Evolutionary conservation across 305 asterid species (phyloP).

Genomic region (Solanum hybrid): DNA sequence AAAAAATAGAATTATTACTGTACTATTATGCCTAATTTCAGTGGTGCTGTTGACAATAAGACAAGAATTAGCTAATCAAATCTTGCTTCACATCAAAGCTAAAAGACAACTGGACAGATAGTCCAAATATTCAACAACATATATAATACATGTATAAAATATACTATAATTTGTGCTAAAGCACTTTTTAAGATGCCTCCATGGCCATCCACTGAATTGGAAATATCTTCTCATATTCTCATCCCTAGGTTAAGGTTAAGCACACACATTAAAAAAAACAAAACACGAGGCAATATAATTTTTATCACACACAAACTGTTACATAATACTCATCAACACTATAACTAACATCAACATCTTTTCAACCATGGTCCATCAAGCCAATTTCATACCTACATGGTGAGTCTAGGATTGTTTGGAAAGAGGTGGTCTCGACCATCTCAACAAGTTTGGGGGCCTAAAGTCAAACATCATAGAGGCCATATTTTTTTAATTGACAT

Average conservation of each 20-base stretch:
- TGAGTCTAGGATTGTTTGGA: neutral
- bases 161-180: neutral
- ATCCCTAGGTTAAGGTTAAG: neutral
- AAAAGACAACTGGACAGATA: neutral
- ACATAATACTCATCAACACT: neutral
- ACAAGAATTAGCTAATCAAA: neutral
- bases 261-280: no score
- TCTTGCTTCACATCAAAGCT: neutral
- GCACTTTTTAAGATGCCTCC: neutral
- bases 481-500: neutral
- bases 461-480: neutral
- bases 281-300: no score
- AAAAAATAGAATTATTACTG: neutral
- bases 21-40: neutral
- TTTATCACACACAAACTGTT: neutral
- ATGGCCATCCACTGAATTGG: neutral
- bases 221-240: neutral
- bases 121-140: neutral
- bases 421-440: neutral
- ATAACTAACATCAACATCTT: neutral
- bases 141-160: neutral
- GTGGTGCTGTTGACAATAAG: neutral
- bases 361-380: neutral
- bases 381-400: neutral
- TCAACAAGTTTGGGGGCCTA: neutral